Conservation (phyloP, 202 grass and related monocot species). For the Panicum hallii region DNA sequence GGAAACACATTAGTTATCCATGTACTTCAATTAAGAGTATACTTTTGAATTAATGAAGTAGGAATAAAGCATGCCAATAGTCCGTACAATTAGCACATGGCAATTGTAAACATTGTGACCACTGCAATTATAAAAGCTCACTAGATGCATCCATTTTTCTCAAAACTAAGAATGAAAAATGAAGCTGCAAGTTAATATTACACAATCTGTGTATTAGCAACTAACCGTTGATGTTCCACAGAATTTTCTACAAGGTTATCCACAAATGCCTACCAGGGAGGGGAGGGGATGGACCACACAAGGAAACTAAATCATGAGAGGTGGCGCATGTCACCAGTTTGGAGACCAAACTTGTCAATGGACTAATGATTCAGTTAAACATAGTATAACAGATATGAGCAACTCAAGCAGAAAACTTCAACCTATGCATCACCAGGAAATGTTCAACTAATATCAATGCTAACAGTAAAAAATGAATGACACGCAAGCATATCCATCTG, state of each 20-base stretch:
- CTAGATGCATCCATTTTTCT: neutral
- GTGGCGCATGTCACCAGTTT: neutral
- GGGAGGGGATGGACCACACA: neutral
- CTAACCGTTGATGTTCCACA: neutral
- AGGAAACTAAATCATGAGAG: neutral
- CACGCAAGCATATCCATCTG: neutral
- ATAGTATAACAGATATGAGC: neutral
- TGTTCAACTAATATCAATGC: neutral
- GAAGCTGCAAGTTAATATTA: neutral
- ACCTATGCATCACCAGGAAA: neutral
- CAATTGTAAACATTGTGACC: no score
- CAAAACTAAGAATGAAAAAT: neutral
- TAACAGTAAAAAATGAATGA: neutral
- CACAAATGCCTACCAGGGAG: neutral
- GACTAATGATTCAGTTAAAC: conserved; percentile 7
- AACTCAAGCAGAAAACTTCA: neutral
- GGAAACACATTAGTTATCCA: conserved; percentile 4
- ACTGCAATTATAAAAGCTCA: neutral
- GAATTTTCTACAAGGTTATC: neutral
- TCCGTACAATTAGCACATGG: neutral
- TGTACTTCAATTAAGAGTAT: neutral
- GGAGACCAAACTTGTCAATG: neutral
- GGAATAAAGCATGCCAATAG: neutral
- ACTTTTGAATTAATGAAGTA: neutral
- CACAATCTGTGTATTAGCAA: neutral